Evolutionary conservation across 371 early-diverging fungal genomes (phyloP).

Genomic region (Mortierella sp.): DNA sequence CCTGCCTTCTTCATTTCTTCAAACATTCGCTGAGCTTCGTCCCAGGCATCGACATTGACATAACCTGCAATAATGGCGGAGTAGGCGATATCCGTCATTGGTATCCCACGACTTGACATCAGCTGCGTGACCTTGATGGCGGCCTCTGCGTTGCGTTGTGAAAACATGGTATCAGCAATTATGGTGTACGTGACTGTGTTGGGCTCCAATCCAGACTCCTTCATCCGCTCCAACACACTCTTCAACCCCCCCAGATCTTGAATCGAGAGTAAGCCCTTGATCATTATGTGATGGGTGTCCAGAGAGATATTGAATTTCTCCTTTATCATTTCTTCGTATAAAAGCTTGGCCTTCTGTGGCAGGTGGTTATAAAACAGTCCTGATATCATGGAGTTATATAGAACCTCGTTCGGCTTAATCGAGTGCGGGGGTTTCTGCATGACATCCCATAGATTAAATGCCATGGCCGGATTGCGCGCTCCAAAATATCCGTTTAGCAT

Average conservation of each 20-base stretch:
- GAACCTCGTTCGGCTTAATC: conserved; percentile 17
- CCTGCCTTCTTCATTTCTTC: conserved; percentile 35
- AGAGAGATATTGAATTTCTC: conserved; percentile 15
- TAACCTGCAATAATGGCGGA: conserved; percentile 42
- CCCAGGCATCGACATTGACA: conserved; percentile 18
- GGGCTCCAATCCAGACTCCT: conserved; percentile 9
- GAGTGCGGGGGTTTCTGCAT: conserved; percentile 32
- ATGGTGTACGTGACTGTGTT: conserved; percentile 29
- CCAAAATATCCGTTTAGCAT: conserved; percentile 43
- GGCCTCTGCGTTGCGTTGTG: conserved; percentile 28
- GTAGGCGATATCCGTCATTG: conserved; percentile 33
- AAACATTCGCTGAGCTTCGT: conserved; percentile 17
- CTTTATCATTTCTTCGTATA: conserved; percentile 16
- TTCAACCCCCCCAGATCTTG: conserved; percentile 20
- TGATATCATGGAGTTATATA: conserved; percentile 28
- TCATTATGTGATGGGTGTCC: conserved; percentile 43
- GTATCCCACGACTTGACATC: conserved; percentile 19
- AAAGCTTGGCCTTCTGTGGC: conserved; percentile 26
- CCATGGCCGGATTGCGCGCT: conserved; percentile 14
- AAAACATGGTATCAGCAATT: conserved; percentile 35
- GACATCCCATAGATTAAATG: conserved; percentile 26
- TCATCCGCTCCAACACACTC: conserved; percentile 23
- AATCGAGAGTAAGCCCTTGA: conserved; percentile 40
- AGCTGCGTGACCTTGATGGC: conserved; percentile 30
- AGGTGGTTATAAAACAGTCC: conserved; percentile 39